Evolutionary conservation across 2,329 filamentous ascomycete genomes (phyloP), one percentile per base, ranked within the genome.

Genomic region (Epichloe sylvatica): DNA sequence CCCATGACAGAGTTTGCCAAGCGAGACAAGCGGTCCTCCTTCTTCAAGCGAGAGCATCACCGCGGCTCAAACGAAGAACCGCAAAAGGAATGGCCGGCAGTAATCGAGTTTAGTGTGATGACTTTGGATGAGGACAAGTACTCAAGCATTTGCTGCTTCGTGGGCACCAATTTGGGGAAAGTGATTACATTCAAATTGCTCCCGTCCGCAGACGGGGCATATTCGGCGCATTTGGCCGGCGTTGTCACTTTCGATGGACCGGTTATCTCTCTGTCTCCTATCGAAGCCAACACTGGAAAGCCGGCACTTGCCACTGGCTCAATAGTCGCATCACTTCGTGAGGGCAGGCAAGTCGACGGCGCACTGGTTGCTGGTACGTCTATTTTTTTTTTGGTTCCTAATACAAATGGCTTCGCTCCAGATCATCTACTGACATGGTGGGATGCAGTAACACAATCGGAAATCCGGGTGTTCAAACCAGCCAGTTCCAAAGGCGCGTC

Each of bases 71-170:
- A 52, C 30, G 64, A 74, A 5, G 64, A 70, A 4, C 62, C 70
- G 1, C 54, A 58, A 3, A 75, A 74, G 45, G 90, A 96, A 60
- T 94, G 82, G 77, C 81, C 87, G 0, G 88, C 87, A 0, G 75
- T 72, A 33, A 80, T 97, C 30, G 87, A 96, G 61, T 98, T 97
- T 68, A 88, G 87, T 48, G 87, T 95, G 44, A 83, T 98, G 81
- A 94, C 86, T 3, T 70, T 96, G 4, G 92, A 97, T 41, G 86
- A 84, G n/a, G 91, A 97, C 61, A 81, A 87, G 55, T 98, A 94
- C 63, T 97, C 92, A 1, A 96, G 89, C 60, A 94, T 98, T 50
- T 80, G 84, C 51, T 85, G 92, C 56, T 94, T 97, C 57, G 86
- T 94, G 2, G 92, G 92, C 19, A 97, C 92, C 0, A 90, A 83